Evolutionary conservation across 306 rosid genomes (phyloP).

Genomic region (Casuarina cunninghamiana): DNA sequence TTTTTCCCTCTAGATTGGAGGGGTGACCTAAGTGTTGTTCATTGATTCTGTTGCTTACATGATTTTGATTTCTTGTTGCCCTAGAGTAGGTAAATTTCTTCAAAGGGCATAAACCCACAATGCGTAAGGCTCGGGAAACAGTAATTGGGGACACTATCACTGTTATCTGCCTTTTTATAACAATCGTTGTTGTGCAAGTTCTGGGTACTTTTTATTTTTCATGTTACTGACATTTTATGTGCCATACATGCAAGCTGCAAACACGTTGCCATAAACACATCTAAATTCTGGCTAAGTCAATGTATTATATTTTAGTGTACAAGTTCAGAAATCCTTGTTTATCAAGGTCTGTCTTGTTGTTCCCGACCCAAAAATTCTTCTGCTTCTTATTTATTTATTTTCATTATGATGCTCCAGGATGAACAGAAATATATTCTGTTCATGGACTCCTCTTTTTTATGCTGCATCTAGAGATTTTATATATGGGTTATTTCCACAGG

Average conservation of each 20-base stretch:
- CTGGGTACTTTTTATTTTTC: neutral
- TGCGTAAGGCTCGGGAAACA: neutral
- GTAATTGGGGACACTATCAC: neutral
- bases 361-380: neutral
- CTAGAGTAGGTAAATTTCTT: neutral
- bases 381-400: neutral
- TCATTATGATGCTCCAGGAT: neutral
- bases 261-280: neutral
- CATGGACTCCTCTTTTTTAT: neutral
- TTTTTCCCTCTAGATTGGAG: too few relatives aligned
- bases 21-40: neutral
- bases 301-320: neutral
- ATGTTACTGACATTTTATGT: neutral
- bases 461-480: conserved; percentile 9
- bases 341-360: neutral
- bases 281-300: neutral
- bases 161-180: neutral
- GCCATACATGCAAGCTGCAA: neutral
- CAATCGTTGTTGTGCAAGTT: neutral
- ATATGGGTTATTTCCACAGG: neutral
- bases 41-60: neutral
- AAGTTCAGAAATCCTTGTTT: neutral
- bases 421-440: neutral
- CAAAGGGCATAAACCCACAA: neutral
- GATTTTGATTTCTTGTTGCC: neutral